phyloP scores from a whole-genome alignment of 1,284 basidiomycete species.

The Farysia itapuensis region DNA sequence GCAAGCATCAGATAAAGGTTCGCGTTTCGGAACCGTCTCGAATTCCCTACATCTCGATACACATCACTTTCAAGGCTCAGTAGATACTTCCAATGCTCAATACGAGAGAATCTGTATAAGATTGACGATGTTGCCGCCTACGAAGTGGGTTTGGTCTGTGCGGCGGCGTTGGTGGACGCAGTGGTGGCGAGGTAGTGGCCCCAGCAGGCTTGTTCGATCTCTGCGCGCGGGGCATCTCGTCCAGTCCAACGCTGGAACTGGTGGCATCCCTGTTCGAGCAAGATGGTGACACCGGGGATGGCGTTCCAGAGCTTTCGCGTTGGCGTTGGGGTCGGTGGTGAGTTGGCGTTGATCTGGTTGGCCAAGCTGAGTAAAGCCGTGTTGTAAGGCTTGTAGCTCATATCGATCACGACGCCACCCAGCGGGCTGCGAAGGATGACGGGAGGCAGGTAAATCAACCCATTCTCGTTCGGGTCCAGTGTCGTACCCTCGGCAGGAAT shows the following conservation, averaged over 20 bases:
- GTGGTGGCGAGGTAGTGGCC: slow-evolving; percentile 18
- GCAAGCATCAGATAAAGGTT: too few species aligned
- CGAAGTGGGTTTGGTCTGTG: too few species aligned
- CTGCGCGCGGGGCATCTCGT: slow-evolving; percentile 37
- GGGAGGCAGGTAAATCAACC: slow-evolving; percentile 36
- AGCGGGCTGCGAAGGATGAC: slow-evolving; percentile 28
- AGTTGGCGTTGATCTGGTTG: slow-evolving; percentile 10
- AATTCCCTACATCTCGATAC: too few species aligned
- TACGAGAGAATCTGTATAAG: too few species aligned
- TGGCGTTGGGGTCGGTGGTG: slow-evolving; percentile 6
- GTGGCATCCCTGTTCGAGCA: slow-evolving; percentile 55
- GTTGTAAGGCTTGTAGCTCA: slow-evolving; percentile 56
- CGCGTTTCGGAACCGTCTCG: too few species aligned
- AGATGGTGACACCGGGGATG: slow-evolving; percentile 50
- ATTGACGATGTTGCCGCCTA: too few species aligned
- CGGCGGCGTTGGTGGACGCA: neutral
- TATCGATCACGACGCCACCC: slow-evolving; percentile 58
- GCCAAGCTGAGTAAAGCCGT: slow-evolving; percentile 50
- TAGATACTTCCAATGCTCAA: too few species aligned
- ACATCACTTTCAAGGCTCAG: too few species aligned
- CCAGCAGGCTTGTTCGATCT: slow-evolving; percentile 44
- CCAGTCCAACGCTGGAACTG: slow-evolving; percentile 57
- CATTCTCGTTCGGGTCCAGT: slow-evolving; percentile 13
- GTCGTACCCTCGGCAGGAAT: slow-evolving; percentile 51
- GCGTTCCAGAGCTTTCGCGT: slow-evolving; percentile 37